Conservation (phyloP, 768 basidiomycete species). For the Galerina sulciceps region DNA sequence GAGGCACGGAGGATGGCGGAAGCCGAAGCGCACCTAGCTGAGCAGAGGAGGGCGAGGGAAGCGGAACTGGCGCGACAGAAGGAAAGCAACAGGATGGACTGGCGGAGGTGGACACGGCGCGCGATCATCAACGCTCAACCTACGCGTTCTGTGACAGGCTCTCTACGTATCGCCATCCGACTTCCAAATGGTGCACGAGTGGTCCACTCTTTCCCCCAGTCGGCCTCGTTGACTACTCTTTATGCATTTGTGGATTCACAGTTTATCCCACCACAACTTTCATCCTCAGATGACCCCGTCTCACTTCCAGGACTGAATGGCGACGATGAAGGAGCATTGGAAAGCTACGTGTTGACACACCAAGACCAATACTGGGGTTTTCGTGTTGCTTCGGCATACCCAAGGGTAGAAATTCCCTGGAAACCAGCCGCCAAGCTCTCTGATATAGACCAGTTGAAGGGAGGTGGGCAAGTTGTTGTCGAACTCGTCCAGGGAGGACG, state of each 20-base stretch:
- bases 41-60: slow-evolving; percentile 19
- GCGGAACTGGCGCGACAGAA: slow-evolving; percentile 29
- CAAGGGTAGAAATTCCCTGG: slow-evolving; percentile 67
- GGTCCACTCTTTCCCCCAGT: slow-evolving; percentile 56
- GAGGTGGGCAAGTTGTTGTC: slow-evolving; percentile 68
- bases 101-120: slow-evolving; percentile 64
- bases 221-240: slow-evolving; percentile 60
- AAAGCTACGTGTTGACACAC: slow-evolving; percentile 20
- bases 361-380: slow-evolving; percentile 73
- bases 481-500: slow-evolving; percentile 41
- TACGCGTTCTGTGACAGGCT: slow-evolving; percentile 23
- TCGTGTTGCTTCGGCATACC: slow-evolving; percentile 69
- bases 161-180: slow-evolving; percentile 55
- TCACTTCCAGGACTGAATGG: slow-evolving; percentile 43
- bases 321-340: slow-evolving; percentile 35
- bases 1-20: slow-evolving; percentile 39
- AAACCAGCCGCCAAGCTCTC: slow-evolving; percentile 37
- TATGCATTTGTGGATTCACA: slow-evolving; percentile 77
- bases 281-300: slow-evolving; percentile 43
- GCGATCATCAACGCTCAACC: slow-evolving; percentile 40
- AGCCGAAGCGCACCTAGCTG: slow-evolving; percentile 31
- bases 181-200: slow-evolving; percentile 60
- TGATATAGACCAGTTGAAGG: slow-evolving; percentile 53
- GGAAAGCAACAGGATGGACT: slow-evolving; percentile 41
- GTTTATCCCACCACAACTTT: slow-evolving; percentile 46